These are phyloP conservation scores for Solanum stenotomum DNA, from an alignment of 257 asterid species.

Conservation along the genomic window DNA sequence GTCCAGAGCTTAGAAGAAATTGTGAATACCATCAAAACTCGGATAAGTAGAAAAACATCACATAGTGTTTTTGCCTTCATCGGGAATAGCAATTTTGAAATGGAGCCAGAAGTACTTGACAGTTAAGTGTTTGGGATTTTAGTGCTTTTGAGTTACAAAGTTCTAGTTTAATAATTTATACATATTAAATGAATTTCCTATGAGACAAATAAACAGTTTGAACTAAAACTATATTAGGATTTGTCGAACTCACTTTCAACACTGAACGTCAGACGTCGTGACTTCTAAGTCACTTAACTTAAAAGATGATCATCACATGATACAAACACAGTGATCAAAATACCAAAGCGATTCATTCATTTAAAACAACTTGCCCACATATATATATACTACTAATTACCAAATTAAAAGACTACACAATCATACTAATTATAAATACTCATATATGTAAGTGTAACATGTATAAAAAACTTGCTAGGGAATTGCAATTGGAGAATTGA, in stretches of 20 bases:
- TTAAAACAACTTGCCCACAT: not conserved
- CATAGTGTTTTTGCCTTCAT: not conserved
- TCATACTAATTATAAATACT: not conserved
- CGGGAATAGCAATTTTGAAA: not conserved
- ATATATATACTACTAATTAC: not conserved
- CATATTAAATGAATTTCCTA: too few relatives aligned
- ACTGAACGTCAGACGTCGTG: too few relatives aligned
- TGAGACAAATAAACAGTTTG: too few relatives aligned
- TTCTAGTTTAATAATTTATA: too few relatives aligned
- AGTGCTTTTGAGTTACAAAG: not conserved
- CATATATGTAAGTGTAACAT: not conserved
- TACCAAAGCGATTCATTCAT: not conserved
- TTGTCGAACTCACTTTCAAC: too few relatives aligned
- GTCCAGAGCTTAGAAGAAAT: too few relatives aligned
- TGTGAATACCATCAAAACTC: not conserved
- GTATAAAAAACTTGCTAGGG: not conserved
- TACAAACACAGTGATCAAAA: not conserved
- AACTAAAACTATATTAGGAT: too few relatives aligned
- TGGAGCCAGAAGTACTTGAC: not conserved
- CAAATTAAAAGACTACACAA: not conserved
- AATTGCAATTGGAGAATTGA: conserved; percentile 54
- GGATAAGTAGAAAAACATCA: not conserved
- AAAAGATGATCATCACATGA: not conserved
- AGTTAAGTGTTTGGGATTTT: not conserved
- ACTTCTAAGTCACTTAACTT: too few relatives aligned